Evolutionary conservation across 306 rosid genomes (phyloP).

Genomic region (Castanopsis chinensis): DNA sequence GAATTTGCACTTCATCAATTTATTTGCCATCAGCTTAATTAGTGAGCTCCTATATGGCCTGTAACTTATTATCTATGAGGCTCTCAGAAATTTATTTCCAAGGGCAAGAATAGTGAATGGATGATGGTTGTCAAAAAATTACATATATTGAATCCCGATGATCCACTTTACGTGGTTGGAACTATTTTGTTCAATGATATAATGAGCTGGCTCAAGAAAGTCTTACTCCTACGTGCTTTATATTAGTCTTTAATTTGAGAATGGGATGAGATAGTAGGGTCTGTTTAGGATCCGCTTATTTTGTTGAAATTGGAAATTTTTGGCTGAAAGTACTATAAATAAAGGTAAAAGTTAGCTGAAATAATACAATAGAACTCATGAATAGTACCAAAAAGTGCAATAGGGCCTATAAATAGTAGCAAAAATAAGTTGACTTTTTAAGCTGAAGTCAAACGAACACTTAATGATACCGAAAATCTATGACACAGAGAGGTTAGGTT

Average conservation of each 20-base stretch:
- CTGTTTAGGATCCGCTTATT: too few species aligned
- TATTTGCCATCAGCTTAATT: neutral
- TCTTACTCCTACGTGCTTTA: constrained; percentile 8
- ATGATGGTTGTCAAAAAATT: neutral
- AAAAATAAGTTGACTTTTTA: too few species aligned
- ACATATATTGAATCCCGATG: neutral
- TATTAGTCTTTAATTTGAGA: neutral
- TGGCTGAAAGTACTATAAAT: too few species aligned
- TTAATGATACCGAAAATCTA: neutral
- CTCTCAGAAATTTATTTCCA: neutral
- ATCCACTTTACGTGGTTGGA: neutral
- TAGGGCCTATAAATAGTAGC: accelerated
- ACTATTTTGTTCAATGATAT: neutral
- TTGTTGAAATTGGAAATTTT: too few species aligned
- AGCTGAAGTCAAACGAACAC: too few species aligned
- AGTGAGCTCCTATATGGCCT: neutral
- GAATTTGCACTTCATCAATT: neutral
- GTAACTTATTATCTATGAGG: neutral
- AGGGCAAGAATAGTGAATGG: neutral
- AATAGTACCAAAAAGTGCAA: too few species aligned
- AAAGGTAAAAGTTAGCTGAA: too few species aligned
- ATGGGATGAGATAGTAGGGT: neutral
- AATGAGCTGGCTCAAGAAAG: neutral
- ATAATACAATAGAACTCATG: accelerated
- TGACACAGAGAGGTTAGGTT: neutral